phyloP scores from a whole-genome alignment of 2,329 filamentous ascomycete genomes.

The Neonectria neomacrospora region DNA sequence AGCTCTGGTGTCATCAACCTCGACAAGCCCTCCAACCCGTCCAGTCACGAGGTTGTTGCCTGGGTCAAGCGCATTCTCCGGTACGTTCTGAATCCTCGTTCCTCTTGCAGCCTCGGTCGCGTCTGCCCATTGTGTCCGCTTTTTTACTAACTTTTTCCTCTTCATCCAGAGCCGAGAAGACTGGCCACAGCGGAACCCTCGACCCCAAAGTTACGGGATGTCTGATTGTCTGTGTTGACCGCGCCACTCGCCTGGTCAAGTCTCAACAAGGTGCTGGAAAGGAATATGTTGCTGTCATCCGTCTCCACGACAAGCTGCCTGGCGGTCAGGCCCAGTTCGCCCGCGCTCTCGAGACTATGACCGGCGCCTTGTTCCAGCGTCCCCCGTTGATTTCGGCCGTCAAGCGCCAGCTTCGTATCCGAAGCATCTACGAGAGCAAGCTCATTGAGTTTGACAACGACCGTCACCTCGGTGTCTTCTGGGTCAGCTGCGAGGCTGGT shows the following conservation, averaged over 20 bases:
- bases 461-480: conserved; percentile 96
- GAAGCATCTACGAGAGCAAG: conserved; percentile 98
- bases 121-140: conserved; percentile 9
- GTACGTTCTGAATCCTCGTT: conserved; percentile 59
- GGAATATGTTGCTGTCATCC: conserved; percentile 96
- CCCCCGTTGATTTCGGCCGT: conserved; percentile 97
- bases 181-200: conserved; percentile 96
- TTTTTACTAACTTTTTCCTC: conserved; percentile 25
- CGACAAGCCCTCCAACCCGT: conserved; percentile 87
- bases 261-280: conserved; percentile 99
- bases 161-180: conserved; percentile 75
- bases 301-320: conserved; percentile 93
- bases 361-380: conserved; percentile 90
- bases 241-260: conserved; percentile 97
- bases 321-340: conserved; percentile 94
- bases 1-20: conserved; percentile 98
- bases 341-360: conserved; percentile 93
- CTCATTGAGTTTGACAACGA: conserved; percentile 98
- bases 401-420: conserved; percentile 97
- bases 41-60: conserved; percentile 97
- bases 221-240: conserved; percentile 94
- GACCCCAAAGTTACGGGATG: conserved; percentile 98
- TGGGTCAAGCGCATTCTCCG: conserved; percentile 98
- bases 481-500: conserved; percentile 97
- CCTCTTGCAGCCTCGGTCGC: conserved; percentile 27